Evolutionary conservation across 306 rosid species (phyloP).

Genomic region (Cicer chorassanicum): DNA sequence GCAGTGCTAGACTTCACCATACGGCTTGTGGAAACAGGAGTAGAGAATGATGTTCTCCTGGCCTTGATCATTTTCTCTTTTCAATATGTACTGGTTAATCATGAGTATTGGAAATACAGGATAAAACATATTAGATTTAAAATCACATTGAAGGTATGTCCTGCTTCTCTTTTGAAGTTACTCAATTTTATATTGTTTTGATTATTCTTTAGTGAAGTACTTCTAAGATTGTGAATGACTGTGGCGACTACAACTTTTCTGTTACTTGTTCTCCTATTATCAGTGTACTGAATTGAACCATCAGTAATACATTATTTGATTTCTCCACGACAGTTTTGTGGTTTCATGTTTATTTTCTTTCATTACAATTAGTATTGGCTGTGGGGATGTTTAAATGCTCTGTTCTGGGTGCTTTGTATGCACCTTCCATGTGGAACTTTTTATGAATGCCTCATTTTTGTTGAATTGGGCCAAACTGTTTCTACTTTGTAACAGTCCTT

Average conservation of each 20-base stretch:
- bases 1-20: constrained; percentile 92
- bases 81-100: constrained; percentile 86
- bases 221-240: constrained; percentile 29
- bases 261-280: constrained; percentile 25
- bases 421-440: constrained; percentile 4
- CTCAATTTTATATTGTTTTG: constrained; percentile 25
- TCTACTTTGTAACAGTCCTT: constrained; percentile 31
- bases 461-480: neutral
- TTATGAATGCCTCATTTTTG: constrained; percentile 24
- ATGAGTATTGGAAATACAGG: constrained; percentile 87
- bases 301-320: neutral
- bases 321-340: neutral
- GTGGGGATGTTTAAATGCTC: constrained; percentile 13
- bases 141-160: constrained; percentile 79
- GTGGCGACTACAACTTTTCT: neutral
- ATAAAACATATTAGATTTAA: constrained; percentile 80
- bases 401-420: constrained; percentile 18
- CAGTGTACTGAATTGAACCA: constrained; percentile 31
- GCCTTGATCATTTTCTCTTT: constrained; percentile 78
- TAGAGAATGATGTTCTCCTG: constrained; percentile 77
- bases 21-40: constrained; percentile 81
- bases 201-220: constrained; percentile 24
- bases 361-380: neutral
- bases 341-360: neutral
- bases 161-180: constrained; percentile 35